Base-by-base conservation (phyloP, 2,329 filamentous ascomycete genomes). In the Fusarium sp. region DNA sequence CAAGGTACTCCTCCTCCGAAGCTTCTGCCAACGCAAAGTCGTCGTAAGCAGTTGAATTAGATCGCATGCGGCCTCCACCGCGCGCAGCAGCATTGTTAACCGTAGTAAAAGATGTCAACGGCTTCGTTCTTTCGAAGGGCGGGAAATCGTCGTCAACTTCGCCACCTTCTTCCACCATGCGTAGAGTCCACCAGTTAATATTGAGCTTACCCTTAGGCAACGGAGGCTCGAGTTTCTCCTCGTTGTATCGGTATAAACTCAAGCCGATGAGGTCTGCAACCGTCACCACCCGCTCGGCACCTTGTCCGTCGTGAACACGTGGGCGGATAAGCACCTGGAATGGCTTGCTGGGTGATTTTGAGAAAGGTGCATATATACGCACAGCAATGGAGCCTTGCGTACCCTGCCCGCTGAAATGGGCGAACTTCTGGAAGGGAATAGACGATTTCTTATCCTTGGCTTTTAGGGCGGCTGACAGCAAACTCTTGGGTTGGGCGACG, bases 81-180 rank as follows among this genome's bases (percentile, higher is more conserved):
- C 90, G 87, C 79, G 93, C 92, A 77, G 94, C 94, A 63, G 92
- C 93, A 79, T 94, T 95, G 79, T 96, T 95, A 70, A 92, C 93
- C 12, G 93, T 94, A 42, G 93, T 94, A 77, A 96, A 96, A 26
- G 94, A 91, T 11, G 89, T 90, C n/a, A 96, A 86, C 5, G 91
- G 88, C 77, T 92, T 93, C 28, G 90, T 94, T 41, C 94, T 88
- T 66, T 93, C 92, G 45, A 96, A 86, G 0, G 94, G 91, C 38
- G 93, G 93, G 73, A 96, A 96, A 78, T 96, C 94, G 73, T 94
- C 93, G 75, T 97, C 94, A 3, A 96, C 91, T 78, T 96, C 94
- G 55, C 93, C 94, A 63, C 94, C 93, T 79, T 96, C 91, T 70
- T 96, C 91, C 4, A 95, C 93, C 90, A 97, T 95, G 45, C 93